A percentile compares a stretch with the other conserved stretches of the same genome.
Conservation (phyloP, 352 stramenopile genomes). For the Saprolegnia diclina region DNA sequence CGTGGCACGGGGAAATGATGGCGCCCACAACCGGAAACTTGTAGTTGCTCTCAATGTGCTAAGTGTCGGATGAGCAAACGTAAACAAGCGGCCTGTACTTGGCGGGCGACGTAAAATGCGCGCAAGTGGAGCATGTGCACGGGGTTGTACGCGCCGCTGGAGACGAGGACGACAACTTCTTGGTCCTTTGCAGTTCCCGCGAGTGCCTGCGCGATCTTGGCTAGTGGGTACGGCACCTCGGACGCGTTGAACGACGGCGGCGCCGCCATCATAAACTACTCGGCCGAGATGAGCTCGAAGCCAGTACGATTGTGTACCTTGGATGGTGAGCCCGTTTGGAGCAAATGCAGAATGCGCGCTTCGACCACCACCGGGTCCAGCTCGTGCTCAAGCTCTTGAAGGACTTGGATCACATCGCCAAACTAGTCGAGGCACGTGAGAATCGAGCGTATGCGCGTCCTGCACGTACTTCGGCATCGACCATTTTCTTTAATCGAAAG, state of each 20-base stretch:
- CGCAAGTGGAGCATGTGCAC: conserved; percentile 75
- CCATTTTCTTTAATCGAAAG: conserved; percentile 58
- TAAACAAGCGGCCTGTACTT: conserved; percentile 21
- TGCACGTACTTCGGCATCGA: conserved; percentile 45
- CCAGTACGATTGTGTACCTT: conserved; percentile 32
- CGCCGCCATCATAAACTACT: conserved; percentile 28
- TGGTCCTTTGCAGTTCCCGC: conserved; percentile 35
- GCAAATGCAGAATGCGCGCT: conserved; percentile 36
- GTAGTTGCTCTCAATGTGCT: conserved; percentile 70
- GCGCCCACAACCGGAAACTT: conserved; percentile 68
- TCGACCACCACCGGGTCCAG: conserved; percentile 31
- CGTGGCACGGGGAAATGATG: conserved; percentile 71
- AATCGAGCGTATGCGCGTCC: not conserved
- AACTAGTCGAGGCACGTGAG: conserved; percentile 22
- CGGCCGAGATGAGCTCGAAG: not conserved
- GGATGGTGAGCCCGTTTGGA: conserved; percentile 50
- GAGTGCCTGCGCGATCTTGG: conserved; percentile 62
- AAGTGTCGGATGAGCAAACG: not conserved
- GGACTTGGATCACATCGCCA: conserved; percentile 59
- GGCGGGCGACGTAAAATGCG: conserved; percentile 65
- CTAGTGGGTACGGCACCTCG: conserved; percentile 63
- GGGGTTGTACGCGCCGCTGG: conserved; percentile 68
- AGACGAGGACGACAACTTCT: conserved; percentile 68
- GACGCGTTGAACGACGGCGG: conserved; percentile 42
- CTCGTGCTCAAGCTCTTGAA: conserved; percentile 46